These are phyloP conservation scores for Aspergillus costaricaensis DNA, from an alignment of 2,329 filamentous ascomycete species.

Conservation along the genomic window DNA sequence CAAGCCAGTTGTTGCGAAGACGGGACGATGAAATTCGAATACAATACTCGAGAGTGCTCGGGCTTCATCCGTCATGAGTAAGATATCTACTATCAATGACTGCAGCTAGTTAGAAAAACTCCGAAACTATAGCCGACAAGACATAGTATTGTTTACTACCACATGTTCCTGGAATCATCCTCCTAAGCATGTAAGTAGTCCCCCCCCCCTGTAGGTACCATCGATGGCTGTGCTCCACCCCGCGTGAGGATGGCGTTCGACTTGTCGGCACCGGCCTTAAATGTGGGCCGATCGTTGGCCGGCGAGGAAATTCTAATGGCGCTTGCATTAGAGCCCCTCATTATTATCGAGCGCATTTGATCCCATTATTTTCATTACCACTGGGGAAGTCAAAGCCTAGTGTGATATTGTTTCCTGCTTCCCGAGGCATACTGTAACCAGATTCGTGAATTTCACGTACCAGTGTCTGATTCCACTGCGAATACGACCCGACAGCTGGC, in stretches of 20 bases:
- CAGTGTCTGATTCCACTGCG: neutral
- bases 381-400: neutral
- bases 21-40: too few relatives aligned
- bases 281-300: neutral
- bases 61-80: neutral
- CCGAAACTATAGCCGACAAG: too few relatives aligned
- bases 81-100: neutral
- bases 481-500: neutral
- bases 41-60: too few relatives aligned
- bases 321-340: conserved; percentile 8
- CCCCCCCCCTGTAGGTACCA: neutral
- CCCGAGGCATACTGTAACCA: neutral
- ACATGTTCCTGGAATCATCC: too few relatives aligned
- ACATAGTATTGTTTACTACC: too few relatives aligned
- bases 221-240: neutral
- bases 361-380: neutral
- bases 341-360: neutral
- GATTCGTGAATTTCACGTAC: neutral
- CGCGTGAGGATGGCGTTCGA: neutral
- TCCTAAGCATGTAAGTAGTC: too few relatives aligned
- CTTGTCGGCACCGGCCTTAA: conserved; percentile 1
- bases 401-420: neutral
- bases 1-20: neutral
- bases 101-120: too few relatives aligned
- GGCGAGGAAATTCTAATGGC: conserved; percentile 1